A percentile compares a stretch with the other conserved stretches of the same genome.
Evolutionary conservation across 2,329 filamentous ascomycete genomes (phyloP).

Genomic region (Verticillium nubilum): DNA sequence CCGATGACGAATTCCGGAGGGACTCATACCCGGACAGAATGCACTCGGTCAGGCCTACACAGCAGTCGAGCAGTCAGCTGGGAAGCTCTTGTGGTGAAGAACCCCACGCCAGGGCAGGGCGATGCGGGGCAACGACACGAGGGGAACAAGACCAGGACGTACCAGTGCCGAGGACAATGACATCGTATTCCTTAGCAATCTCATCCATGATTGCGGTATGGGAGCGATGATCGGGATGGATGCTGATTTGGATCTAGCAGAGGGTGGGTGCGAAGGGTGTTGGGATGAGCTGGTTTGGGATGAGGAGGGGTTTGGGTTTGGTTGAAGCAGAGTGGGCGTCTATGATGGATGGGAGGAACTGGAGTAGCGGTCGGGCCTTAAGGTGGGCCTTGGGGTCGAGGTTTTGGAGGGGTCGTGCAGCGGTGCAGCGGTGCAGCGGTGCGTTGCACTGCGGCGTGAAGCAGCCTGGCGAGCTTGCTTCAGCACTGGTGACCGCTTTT

Average conservation of each 20-base stretch:
- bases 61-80: conserved; percentile 6
- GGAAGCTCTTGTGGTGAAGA: conserved; percentile 2
- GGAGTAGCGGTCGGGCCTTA: background rate
- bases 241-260: background rate
- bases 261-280: background rate
- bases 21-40: conserved; percentile 84
- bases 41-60: conserved; percentile 88
- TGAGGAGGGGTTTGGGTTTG: background rate
- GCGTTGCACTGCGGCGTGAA: background rate
- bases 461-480: background rate
- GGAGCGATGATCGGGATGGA: background rate
- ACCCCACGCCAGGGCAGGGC: conserved; percentile 13
- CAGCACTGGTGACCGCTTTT: background rate
- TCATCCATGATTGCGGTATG: conserved; percentile 71
- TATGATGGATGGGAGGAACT: background rate
- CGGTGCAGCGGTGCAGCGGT: background rate
- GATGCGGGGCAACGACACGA: conserved; percentile 17
- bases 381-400: conserved; percentile 5
- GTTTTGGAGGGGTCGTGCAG: conserved; percentile 8
- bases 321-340: background rate
- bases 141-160: conserved; percentile 29
- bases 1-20: background rate
- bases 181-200: conserved; percentile 97
- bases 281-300: background rate
- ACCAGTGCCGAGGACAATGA: conserved; percentile 98